Conservation (phyloP, 2,329 filamentous ascomycete genomes). For the Didymella segeticola region DNA sequence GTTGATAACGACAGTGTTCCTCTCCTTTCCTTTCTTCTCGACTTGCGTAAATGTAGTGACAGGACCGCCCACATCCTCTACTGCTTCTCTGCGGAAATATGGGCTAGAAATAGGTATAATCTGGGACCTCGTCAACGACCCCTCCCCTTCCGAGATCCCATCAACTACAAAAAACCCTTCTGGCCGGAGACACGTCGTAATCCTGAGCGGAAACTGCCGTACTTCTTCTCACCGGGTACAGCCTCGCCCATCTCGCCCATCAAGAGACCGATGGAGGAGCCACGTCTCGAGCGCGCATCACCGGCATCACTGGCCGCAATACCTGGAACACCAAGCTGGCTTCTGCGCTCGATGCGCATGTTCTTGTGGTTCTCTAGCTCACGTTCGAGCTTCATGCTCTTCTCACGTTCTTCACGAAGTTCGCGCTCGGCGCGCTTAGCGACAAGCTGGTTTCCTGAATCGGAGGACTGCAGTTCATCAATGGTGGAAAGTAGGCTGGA, state of each 20-base stretch:
- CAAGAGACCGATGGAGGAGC: constrained; percentile 51
- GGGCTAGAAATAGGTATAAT: constrained; percentile 27
- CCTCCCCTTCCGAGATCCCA: constrained; percentile 40
- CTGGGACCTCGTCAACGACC: constrained; percentile 40
- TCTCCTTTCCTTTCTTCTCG: constrained; percentile 7
- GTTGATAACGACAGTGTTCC: constrained; percentile 10
- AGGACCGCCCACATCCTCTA: constrained; percentile 27
- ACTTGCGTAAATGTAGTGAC: constrained; percentile 10
- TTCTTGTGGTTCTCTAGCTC: constrained; percentile 85
- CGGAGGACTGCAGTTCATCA: constrained; percentile 89
- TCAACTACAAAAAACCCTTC: constrained; percentile 59
- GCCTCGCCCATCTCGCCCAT: constrained; percentile 45
- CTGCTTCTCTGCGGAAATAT: constrained; percentile 40
- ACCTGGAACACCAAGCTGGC: constrained; percentile 43
- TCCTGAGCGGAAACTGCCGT: constrained; percentile 39
- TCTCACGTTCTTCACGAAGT: constrained; percentile 86
- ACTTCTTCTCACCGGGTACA: constrained; percentile 41
- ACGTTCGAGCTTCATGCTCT: constrained; percentile 78
- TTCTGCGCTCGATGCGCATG: constrained; percentile 67
- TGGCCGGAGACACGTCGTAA: constrained; percentile 53
- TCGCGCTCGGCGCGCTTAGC: constrained; percentile 89
- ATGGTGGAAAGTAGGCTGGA: constrained; percentile 89
- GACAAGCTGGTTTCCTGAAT: constrained; percentile 80
- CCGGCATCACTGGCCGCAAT: constrained; percentile 51
- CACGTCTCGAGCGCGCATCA: constrained; percentile 52